Evolutionary conservation across 345 rosid genomes (phyloP).

Genomic region (Rhodamnia rubescens): DNA sequence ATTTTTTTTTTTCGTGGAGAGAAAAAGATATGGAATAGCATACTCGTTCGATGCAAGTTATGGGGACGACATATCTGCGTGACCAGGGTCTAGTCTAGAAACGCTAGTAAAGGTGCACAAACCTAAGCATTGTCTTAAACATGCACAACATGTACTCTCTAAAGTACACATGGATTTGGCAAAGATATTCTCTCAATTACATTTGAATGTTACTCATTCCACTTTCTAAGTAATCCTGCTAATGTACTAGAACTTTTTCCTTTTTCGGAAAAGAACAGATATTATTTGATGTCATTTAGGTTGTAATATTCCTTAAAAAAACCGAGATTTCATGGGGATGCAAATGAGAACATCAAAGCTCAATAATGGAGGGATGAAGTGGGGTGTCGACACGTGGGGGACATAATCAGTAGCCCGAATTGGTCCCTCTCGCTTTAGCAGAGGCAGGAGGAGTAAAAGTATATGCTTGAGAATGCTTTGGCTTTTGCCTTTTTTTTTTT

Average conservation of each 20-base stretch:
- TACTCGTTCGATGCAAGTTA: too few relatives aligned
- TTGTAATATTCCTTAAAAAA: background rate
- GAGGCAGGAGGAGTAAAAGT: conserved; percentile 15
- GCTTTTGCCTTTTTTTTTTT: background rate
- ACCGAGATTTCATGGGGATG: background rate
- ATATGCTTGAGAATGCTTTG: conserved; percentile 24
- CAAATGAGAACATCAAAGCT: background rate
- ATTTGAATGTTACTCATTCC: background rate
- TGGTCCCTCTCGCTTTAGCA: background rate
- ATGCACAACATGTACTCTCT: background rate
- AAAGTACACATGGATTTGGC: background rate
- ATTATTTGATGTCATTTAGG: background rate
- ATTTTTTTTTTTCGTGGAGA: background rate
- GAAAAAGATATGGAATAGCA: too few relatives aligned
- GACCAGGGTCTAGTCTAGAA: too few relatives aligned
- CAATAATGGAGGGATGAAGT: background rate
- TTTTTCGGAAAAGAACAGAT: background rate
- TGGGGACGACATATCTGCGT: too few relatives aligned
- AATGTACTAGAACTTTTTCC: background rate
- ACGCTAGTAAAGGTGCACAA: too few relatives aligned
- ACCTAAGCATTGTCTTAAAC: background rate
- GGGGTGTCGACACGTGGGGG: conserved; percentile 13
- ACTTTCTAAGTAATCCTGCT: background rate
- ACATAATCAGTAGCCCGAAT: conserved; percentile 4
- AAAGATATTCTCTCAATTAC: background rate